Evolutionary conservation across 2,329 filamentous ascomycete genomes (phyloP).

Genomic region (Colletotrichum ledebouriae): DNA sequence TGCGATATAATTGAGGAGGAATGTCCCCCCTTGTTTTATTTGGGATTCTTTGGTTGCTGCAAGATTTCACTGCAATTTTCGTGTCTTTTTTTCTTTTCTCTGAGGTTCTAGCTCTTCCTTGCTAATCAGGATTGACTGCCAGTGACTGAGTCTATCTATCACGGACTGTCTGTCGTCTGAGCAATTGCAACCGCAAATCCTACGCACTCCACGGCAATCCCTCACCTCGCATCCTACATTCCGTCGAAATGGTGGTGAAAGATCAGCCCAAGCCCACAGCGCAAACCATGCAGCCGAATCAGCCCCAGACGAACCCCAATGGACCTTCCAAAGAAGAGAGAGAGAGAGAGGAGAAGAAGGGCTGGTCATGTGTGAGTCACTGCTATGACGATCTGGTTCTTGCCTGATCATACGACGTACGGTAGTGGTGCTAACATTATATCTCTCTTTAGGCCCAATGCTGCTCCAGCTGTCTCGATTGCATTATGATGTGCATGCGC

Average conservation of each 20-base stretch:
- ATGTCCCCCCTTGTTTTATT: neutral
- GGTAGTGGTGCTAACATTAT: too few relatives aligned
- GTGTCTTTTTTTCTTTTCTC: neutral
- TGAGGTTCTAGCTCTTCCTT: neutral
- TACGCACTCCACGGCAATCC: neutral
- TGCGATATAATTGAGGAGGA: constrained; percentile 23
- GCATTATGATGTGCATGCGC: constrained; percentile 24
- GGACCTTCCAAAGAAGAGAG: constrained; percentile 7
- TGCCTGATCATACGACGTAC: too few relatives aligned
- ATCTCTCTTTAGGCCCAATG: constrained; percentile 9
- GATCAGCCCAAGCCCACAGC: constrained; percentile 23
- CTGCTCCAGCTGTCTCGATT: constrained; percentile 28
- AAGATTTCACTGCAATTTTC: constrained; percentile 5
- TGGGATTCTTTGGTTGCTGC: neutral
- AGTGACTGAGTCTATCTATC: neutral
- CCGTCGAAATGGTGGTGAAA: constrained; percentile 27
- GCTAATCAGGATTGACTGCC: neutral
- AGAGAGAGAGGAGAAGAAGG: constrained; percentile 16
- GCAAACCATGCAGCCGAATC: constrained; percentile 19
- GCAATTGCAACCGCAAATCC: neutral
- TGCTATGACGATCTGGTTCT: neutral
- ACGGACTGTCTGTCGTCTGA: neutral
- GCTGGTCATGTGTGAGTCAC: constrained; percentile 18
- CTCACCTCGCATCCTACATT: constrained; percentile 1
- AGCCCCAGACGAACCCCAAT: neutral